phyloP scores from a whole-genome alignment of 345 rosid genomes.

The Camelina neglecta region DNA sequence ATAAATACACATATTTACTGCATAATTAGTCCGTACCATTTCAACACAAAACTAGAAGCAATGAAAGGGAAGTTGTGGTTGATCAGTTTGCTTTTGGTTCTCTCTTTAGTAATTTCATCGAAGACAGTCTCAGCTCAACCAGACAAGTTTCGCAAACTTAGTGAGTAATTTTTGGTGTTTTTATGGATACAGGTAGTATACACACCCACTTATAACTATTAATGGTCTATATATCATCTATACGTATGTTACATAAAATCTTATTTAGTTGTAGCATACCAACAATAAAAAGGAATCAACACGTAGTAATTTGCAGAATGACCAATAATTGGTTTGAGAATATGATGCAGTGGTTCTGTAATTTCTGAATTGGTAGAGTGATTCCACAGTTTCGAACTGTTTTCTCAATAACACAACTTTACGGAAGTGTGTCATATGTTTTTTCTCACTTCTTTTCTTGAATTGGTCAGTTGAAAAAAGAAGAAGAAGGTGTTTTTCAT shows the following conservation, averaged over 20 bases:
- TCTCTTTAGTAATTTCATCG: slow-evolving; percentile 3
- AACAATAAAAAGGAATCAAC: neutral
- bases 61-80: neutral
- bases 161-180: neutral
- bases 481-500: too few relatives aligned
- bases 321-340: neutral
- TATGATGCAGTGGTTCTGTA: neutral
- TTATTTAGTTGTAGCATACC: neutral
- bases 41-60: neutral
- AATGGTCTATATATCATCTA: neutral
- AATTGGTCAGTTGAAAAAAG: neutral
- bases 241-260: neutral
- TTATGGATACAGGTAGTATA: neutral
- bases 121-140: neutral
- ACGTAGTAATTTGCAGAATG: neutral
- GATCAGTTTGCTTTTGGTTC: neutral
- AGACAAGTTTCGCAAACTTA: neutral
- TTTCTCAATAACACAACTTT: neutral
- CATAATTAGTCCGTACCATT: neutral
- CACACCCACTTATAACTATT: neutral
- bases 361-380: neutral
- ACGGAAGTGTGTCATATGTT: neutral
- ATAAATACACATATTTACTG: neutral
- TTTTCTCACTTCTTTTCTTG: neutral
- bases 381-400: neutral